These are phyloP conservation scores for Fusarium albosuccineum DNA, from an alignment of 2,329 filamentous ascomycete species.

Conservation along the genomic window DNA sequence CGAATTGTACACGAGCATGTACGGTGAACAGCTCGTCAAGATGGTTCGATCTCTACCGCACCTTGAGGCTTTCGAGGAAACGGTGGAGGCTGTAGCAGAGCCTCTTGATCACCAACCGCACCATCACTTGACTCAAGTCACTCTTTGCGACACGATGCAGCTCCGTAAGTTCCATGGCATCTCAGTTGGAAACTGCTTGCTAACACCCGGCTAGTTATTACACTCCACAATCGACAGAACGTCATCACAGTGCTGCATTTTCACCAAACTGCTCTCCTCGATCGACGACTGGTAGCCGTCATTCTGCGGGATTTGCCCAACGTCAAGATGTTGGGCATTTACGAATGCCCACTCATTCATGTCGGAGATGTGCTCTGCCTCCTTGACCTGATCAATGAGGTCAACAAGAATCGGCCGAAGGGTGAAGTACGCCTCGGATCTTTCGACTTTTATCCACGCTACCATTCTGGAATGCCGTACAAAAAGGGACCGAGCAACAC, in stretches of 20 bases:
- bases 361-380: slow-evolving; percentile 52
- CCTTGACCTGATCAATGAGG: slow-evolving; percentile 53
- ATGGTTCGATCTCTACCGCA: slow-evolving; percentile 24
- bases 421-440: slow-evolving; percentile 34
- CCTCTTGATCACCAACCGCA: slow-evolving; percentile 3
- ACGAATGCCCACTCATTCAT: slow-evolving; percentile 54
- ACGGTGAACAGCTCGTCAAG: slow-evolving; percentile 6
- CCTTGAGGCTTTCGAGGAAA: background rate
- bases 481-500: background rate
- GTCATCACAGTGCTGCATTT: slow-evolving; percentile 48
- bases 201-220: slow-evolving; percentile 42
- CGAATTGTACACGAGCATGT: background rate
- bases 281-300: slow-evolving; percentile 52
- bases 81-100: slow-evolving; percentile 6
- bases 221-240: slow-evolving; percentile 34
- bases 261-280: slow-evolving; percentile 48
- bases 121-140: slow-evolving; percentile 27
- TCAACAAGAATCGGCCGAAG: slow-evolving; percentile 46
- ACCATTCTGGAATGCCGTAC: slow-evolving; percentile 46
- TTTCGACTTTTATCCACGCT: slow-evolving; percentile 54
- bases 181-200: background rate
- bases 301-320: slow-evolving; percentile 50
- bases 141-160: slow-evolving; percentile 14
- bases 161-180: slow-evolving; percentile 42
- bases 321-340: slow-evolving; percentile 52